Base-by-base conservation (phyloP, 805 yeast genomes). In the Debaryomyces hansenii region DNA sequence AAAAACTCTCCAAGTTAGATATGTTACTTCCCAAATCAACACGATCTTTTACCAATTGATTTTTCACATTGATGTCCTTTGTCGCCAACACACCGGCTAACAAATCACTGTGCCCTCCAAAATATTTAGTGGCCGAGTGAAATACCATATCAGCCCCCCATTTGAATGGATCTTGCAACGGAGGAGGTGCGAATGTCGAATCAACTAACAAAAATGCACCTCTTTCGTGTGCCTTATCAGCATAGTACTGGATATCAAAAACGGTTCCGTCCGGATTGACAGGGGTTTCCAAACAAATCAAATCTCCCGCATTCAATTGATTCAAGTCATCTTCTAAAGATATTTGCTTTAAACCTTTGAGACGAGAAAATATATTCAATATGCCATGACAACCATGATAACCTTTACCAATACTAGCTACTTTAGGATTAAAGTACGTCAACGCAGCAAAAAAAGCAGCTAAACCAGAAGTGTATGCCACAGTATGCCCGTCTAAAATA, bases 111-210 rank as follows among this genome's bases (percentile, higher is more conserved):
- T 16, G 18, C 18, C 18, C 18, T 16, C 18, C 18, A 16, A 16
- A 16, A 16, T 16, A 16, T 16, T 16, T 16, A 16, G 18, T 16
- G 3, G 18, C 18, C 18, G 18, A 16, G 18, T 16, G 18, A 16
- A 16, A 16, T 16, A 16, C 18, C 18, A 16, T 16, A 16, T 16
- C 18, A 16, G 18, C 18, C 18, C 18, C 18, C 18, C 18, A 16
- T 16, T 16, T 16, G 18, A 16, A 16, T 16, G 18, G 18, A 2
- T 89, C 80, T 56, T 82, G 86, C 46, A 90, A 67, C n/a, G 96
- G 96, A 11, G 96, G 96, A 18, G 97, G 96, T 8, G 96, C 97
- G 67, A 91, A 88, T 16, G 18, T 16, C 4, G 96, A 78, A 65
- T 91, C 98, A n/a, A 88, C 83, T 20, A 82, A 58, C 11, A 90